Percentiles rank a stretch among this genome's conserved stretches.
These are phyloP conservation scores for Suillus hirtellus DNA, from an alignment of 768 basidiomycete genomes.

Conservation along the genomic window DNA sequence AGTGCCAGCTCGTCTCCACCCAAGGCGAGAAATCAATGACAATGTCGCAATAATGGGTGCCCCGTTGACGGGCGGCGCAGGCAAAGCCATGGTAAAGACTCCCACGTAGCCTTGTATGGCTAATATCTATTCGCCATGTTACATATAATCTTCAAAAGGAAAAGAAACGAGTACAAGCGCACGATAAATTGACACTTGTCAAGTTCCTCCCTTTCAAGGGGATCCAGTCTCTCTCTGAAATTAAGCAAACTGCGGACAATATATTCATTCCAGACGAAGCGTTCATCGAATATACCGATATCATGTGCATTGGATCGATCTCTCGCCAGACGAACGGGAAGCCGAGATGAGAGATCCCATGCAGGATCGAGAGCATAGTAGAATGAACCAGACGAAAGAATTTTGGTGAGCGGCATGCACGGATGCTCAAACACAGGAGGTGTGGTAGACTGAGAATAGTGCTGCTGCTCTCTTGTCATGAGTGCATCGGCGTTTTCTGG, in stretches of 20 bases:
- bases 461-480: slow-evolving; percentile 39
- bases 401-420: slow-evolving; percentile 85
- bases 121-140: slow-evolving; percentile 55
- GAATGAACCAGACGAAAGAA: slow-evolving; percentile 89
- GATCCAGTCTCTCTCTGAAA: slow-evolving; percentile 79
- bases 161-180: slow-evolving; percentile 32
- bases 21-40: slow-evolving; percentile 81
- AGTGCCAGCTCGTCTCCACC: slow-evolving; percentile 95
- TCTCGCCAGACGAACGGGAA: slow-evolving; percentile 66
- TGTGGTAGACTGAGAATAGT: slow-evolving; percentile 42
- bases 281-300: slow-evolving; percentile 68
- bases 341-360: slow-evolving; percentile 89
- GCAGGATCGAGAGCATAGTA: slow-evolving; percentile 82
- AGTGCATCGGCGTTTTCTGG: slow-evolving; percentile 54
- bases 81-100: slow-evolving; percentile 73
- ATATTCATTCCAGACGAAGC: slow-evolving; percentile 96
- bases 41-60: slow-evolving; percentile 72
- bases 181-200: slow-evolving; percentile 87
- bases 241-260: slow-evolving; percentile 85
- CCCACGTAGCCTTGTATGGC: slow-evolving; percentile 95
- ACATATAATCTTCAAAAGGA: slow-evolving; percentile 12
- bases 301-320: slow-evolving; percentile 47
- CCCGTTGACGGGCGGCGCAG: slow-evolving; percentile 74
- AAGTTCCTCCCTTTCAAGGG: slow-evolving; percentile 66
- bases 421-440: slow-evolving; percentile 83